Evolutionary conservation across 306 rosid species (phyloP).

Genomic region (Ormosia semicastrata): DNA sequence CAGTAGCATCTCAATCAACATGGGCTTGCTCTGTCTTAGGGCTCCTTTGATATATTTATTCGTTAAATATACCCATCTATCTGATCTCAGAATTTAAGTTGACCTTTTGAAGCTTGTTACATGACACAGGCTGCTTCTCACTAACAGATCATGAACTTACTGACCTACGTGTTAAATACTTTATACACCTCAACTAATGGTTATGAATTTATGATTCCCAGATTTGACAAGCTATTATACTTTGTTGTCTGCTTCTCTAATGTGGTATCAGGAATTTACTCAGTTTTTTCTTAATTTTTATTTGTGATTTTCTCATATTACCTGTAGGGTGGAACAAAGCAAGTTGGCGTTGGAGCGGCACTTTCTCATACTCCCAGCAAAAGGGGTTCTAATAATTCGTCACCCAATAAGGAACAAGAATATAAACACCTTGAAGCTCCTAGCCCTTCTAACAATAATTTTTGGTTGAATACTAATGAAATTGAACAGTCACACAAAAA

Average conservation of each 20-base stretch:
- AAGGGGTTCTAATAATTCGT: constrained; percentile 34
- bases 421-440: constrained; percentile 43
- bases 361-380: constrained; percentile 43
- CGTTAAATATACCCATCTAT: neutral
- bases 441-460: constrained; percentile 37
- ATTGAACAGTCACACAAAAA: constrained; percentile 52
- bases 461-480: constrained; percentile 37
- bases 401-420: constrained; percentile 42
- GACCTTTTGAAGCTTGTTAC: neutral
- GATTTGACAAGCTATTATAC: neutral
- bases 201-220: neutral
- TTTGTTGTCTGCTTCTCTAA: constrained; percentile 1
- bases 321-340: constrained; percentile 74
- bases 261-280: neutral
- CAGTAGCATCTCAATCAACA: neutral
- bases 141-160: neutral
- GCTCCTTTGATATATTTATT: neutral
- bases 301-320: constrained; percentile 22
- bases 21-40: neutral
- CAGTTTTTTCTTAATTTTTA: neutral
- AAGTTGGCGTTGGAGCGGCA: constrained; percentile 41
- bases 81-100: neutral
- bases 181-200: neutral
- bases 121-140: neutral
- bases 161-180: neutral